A percentile compares a stretch with the other conserved stretches of the same genome.
Evolutionary conservation across 352 stramenopile genomes (phyloP).

Genomic region (Sclerospora graminicola): DNA sequence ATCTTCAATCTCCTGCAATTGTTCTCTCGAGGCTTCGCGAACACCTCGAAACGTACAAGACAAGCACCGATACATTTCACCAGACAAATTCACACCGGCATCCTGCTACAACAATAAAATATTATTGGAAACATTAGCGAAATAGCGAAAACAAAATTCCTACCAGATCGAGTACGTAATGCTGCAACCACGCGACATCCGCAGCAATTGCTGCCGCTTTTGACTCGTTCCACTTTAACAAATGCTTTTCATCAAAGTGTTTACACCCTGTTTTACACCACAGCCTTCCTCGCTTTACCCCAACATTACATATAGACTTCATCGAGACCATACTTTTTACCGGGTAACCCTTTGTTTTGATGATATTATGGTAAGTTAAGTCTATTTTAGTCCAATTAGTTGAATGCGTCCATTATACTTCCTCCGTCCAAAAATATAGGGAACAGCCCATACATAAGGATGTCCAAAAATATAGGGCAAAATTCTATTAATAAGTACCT

Average conservation of each 20-base stretch:
- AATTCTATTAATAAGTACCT: too few relatives aligned
- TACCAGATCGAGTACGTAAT: conserved; percentile 14
- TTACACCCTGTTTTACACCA: conserved; percentile 9
- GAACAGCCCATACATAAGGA: too few relatives aligned
- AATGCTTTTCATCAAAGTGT: conserved; percentile 7
- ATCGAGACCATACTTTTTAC: background rate
- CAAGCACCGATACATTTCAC: conserved; percentile 36
- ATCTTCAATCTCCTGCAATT: conserved; percentile 14
- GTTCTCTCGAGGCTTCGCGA: conserved; percentile 19
- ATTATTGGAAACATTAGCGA: background rate
- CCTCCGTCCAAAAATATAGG: too few relatives aligned
- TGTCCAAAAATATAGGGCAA: too few relatives aligned
- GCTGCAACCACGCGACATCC: conserved; percentile 8
- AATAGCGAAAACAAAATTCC: background rate
- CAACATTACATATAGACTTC: conserved; percentile 1
- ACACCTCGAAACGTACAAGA: conserved; percentile 36
- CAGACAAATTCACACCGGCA: background rate
- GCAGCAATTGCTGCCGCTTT: background rate
- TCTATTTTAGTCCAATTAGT: too few relatives aligned
- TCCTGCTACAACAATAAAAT: conserved; percentile 9
- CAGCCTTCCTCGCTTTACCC: conserved; percentile 12
- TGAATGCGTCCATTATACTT: too few relatives aligned
- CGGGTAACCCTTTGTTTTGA: too few relatives aligned
- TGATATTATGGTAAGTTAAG: too few relatives aligned
- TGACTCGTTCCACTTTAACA: conserved; percentile 3